Evolutionary conservation across 2,329 filamentous ascomycete species (phyloP).

Genomic region (Diaporthe amygdali): DNA sequence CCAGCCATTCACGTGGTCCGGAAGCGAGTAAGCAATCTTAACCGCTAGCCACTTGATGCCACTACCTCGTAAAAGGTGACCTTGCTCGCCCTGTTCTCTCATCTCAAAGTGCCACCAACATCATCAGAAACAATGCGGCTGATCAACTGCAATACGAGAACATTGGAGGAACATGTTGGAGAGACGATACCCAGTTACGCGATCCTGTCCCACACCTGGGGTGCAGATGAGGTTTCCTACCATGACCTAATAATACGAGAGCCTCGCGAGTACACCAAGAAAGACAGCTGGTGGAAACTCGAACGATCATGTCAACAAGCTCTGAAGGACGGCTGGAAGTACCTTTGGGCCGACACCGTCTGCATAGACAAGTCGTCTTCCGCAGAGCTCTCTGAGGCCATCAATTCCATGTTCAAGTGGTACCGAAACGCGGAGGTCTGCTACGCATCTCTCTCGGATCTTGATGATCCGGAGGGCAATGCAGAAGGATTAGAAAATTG

Average conservation of each 20-base stretch:
- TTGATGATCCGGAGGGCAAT: neutral
- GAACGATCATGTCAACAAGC: slow-evolving; percentile 4
- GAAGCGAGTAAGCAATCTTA: neutral
- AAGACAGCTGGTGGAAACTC: slow-evolving; percentile 5
- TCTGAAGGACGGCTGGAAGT: neutral
- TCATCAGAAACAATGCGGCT: slow-evolving; percentile 13
- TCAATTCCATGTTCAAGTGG: slow-evolving; percentile 25
- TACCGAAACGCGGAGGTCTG: slow-evolving; percentile 16
- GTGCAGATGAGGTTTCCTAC: slow-evolving; percentile 24
- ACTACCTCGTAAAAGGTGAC: neutral
- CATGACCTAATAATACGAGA: slow-evolving; percentile 18
- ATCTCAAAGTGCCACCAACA: no score
- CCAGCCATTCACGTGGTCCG: neutral
- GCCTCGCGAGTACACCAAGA: neutral
- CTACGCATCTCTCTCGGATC: slow-evolving; percentile 16
- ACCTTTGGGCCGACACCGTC: slow-evolving; percentile 24
- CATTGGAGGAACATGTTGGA: slow-evolving; percentile 1
- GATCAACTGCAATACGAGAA: neutral
- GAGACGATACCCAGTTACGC: slow-evolving; percentile 19
- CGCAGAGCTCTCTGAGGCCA: slow-evolving; percentile 21
- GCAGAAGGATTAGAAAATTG: neutral
- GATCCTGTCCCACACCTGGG: slow-evolving; percentile 36
- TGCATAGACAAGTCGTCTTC: slow-evolving; percentile 23
- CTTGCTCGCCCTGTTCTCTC: no score
- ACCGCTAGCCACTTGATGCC: neutral